Percentiles rank a stretch among this genome's conserved stretches.
Conservation (phyloP, 768 basidiomycete species). For the Panaeolus cyanescens region DNA sequence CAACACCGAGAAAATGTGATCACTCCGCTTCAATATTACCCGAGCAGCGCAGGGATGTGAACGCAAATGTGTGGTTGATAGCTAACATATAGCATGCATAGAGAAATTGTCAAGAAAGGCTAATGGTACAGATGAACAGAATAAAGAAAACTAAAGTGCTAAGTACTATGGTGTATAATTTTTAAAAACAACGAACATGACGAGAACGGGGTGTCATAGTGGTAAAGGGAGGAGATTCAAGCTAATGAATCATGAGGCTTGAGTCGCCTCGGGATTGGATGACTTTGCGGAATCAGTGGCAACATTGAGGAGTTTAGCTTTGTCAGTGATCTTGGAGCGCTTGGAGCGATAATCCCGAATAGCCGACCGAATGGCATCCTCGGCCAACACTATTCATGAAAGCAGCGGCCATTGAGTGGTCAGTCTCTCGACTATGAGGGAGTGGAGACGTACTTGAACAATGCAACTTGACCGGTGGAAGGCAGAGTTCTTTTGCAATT, state of each 20-base stretch:
- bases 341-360: conserved; percentile 96
- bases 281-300: conserved; percentile 51
- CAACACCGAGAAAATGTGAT: neutral
- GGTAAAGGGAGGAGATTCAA: conserved; percentile 18
- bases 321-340: conserved; percentile 50
- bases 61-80: neutral
- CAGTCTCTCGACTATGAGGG: conserved; percentile 1
- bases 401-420: neutral
- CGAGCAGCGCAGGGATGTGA: neutral
- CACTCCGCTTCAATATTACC: neutral
- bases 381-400: conserved; percentile 74
- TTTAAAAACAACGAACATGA: conserved; percentile 10
- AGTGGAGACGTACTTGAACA: conserved; percentile 77
- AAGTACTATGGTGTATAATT: conserved; percentile 18
- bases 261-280: neutral
- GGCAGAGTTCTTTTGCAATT: conserved; percentile 94
- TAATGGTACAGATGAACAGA: conserved; percentile 32
- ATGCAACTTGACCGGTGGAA: conserved; percentile 96
- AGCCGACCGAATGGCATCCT: conserved; percentile 98
- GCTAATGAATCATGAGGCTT: conserved; percentile 20
- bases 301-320: conserved; percentile 72
- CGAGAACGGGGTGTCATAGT: conserved; percentile 3
- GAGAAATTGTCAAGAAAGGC: conserved; percentile 25
- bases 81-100: neutral
- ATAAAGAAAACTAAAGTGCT: conserved; percentile 13